Evolutionary conservation across 257 asterid species (phyloP), one percentile per base, ranked within the genome.

Genomic region (Ligustrum vulgare): DNA sequence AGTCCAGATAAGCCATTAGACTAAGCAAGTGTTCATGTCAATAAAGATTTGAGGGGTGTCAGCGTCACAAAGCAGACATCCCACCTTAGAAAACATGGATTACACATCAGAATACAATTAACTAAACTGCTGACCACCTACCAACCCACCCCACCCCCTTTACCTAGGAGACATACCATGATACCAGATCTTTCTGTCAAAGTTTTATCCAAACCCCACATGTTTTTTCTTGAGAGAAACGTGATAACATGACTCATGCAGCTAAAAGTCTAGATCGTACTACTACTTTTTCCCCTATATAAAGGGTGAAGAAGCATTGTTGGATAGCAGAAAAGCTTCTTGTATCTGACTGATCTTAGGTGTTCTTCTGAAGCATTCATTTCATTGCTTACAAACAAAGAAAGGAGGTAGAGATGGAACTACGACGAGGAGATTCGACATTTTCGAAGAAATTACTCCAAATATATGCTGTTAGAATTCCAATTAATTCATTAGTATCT

Each of bases 391-490:
- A 47, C 56, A 15, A 47, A 20, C 20, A 15, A 47, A 47, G 56
- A 3, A 47, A 47, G 18, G 7, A 47, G 56, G 20, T 47, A 13
- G 18, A 13, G 54, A 84, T 81, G 85, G 65, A 77, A 37, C 81
- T 65, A 45, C 15, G 79, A 12, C 36, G 69, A 39, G 75, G 62
- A 35, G 71, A 67, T 71, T 47, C 84, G 34, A 70, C 69, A 33
- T 13, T 68, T 72, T 74, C 62, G 28, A 74, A 58, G 76, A 79
- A 70, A 34, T 18, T 79, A 82, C 58, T 70, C 15, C 37, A 47
- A 5, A 77, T 75, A 65, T 84, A 79, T 54, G 81, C 74, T 18
- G 41, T 75, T 75, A 81, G 85, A 62, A 72, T 83, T 39, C 86
- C 82, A 22, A 65, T 86, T 72, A 80, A 64, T 70, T 84, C 86